phyloP scores from a whole-genome alignment of 352 stramenopile species.

The Pythium myriotylum region DNA sequence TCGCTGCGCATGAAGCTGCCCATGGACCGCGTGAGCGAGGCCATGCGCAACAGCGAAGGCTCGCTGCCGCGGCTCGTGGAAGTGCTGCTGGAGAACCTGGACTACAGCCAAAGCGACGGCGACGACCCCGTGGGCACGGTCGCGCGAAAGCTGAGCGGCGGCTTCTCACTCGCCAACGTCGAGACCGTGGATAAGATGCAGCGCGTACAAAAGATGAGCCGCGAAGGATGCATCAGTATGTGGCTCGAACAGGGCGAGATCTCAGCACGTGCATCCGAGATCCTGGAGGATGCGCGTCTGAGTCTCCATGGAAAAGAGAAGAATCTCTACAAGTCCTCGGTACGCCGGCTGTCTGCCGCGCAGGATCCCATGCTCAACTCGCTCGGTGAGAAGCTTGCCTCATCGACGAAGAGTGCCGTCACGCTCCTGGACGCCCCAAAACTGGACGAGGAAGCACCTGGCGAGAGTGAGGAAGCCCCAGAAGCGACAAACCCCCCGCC shows the following conservation, averaged over 20 bases:
- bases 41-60: conserved; percentile 55
- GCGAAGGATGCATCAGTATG: conserved; percentile 79
- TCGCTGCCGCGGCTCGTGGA: conserved; percentile 45
- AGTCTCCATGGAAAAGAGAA: conserved; percentile 82
- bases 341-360: conserved; percentile 60
- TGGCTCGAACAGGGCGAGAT: conserved; percentile 82
- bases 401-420: conserved; percentile 38
- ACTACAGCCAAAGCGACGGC: conserved; percentile 35
- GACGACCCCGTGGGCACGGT: conserved; percentile 28
- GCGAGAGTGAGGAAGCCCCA: neutral
- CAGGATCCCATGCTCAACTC: conserved; percentile 71
- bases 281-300: conserved; percentile 80
- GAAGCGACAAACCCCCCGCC: neutral
- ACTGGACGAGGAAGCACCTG: neutral
- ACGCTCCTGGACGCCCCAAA: conserved; percentile 20
- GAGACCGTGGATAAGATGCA: conserved; percentile 21
- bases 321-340: conserved; percentile 73
- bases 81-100: conserved; percentile 51
- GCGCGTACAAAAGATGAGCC: conserved; percentile 40
- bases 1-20: conserved; percentile 61
- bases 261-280: conserved; percentile 79
- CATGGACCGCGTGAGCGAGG: neutral
- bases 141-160: conserved; percentile 16
- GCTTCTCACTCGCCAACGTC: conserved; percentile 9
- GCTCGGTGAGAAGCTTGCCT: conserved; percentile 63